Conservation (phyloP, 768 basidiomycete species). For the Pisolithus orientalis region DNA sequence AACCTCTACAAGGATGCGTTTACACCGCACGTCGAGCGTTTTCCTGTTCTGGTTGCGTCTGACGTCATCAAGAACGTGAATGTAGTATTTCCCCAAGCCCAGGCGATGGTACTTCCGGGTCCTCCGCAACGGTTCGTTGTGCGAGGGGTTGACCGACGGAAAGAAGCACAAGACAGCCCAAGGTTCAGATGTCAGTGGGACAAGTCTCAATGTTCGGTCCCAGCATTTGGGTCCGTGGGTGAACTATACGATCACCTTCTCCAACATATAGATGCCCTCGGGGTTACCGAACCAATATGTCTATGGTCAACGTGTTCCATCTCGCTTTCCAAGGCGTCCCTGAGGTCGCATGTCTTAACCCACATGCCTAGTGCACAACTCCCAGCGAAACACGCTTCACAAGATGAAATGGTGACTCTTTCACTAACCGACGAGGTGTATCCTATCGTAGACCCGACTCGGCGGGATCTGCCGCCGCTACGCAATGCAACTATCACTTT, state of each 20-base stretch:
- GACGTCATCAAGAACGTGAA: conserved; percentile 95
- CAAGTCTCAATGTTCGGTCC: conserved; percentile 45
- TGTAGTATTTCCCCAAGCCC: conserved; percentile 76
- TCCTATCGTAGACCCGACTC: conserved; percentile 58
- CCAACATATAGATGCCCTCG: conserved; percentile 44
- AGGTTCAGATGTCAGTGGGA: conserved; percentile 78
- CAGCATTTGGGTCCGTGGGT: conserved; percentile 45
- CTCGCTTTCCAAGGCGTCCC: conserved; percentile 39
- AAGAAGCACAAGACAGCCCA: conserved; percentile 50
- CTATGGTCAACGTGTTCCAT: conserved; percentile 67
- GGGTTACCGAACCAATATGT: conserved; percentile 47
- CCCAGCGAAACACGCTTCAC: conserved; percentile 54
- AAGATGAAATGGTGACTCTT: conserved; percentile 71
- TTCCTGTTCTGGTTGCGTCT: conserved; percentile 70
- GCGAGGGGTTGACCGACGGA: conserved; percentile 71
- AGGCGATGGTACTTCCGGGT: conserved; percentile 79
- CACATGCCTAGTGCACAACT: conserved; percentile 63
- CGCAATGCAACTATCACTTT: conserved; percentile 56
- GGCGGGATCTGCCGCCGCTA: conserved; percentile 65
- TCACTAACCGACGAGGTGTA: conserved; percentile 48
- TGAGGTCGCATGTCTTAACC: conserved; percentile 68
- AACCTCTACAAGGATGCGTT: conserved; percentile 87
- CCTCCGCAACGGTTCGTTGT: conserved; percentile 79
- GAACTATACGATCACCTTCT: conserved; percentile 72
- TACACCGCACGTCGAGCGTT: conserved; percentile 46